Evolutionary conservation across 2,329 filamentous ascomycete species (phyloP), one percentile per base, ranked within the genome.

Genomic region (Purpureocillium lavendulum): DNA sequence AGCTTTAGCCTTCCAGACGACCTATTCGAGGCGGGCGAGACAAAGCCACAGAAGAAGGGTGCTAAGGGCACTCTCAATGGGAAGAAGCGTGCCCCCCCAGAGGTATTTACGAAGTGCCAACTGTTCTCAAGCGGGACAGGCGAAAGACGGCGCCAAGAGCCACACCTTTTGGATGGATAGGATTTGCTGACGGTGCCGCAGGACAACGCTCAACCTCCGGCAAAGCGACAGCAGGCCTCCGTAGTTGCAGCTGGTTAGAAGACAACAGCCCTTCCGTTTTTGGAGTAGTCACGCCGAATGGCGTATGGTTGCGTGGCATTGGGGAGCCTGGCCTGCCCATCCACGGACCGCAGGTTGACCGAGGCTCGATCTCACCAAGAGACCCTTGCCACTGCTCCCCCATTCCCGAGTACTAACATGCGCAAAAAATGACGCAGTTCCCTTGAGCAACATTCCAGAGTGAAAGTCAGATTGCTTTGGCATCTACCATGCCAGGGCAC

Each of bases 1-100:
- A 96, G 89, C 62, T 85, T 86, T 58, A 81, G 88, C 55, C 73
- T 98, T 18, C 92, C 92, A 21, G 81, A 87, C 43, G 90, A 98
- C 59, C 80, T 97, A 3, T 98, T 98, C 57, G 74, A 81, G 35
- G 67, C 80, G 17, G 86, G 86, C 53, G 92, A 98, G 61, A 67
- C 69, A 36, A 84, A 78, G 52, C 85, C 85, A 5, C 75, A 72
- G 54, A 78, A 66, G 61, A 81, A 76, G 59, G 42, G 44, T 28
- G 53, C 59, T 33, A 68, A 69, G 46, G 59, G 59, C 45, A 53
- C 59, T 38, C 50, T 56, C 10, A 57, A 57, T 41, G 55, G 56
- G 36, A 74, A 69, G 56, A 75, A 74, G 56, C 69, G 72, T 40
- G 63, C 59, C 43, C 64, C 70, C 43, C 53, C 70, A 46, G 65